These are phyloP conservation scores for Nyssa sinensis DNA, from an alignment of 148 eudicot genomes.

Conservation along the genomic window DNA sequence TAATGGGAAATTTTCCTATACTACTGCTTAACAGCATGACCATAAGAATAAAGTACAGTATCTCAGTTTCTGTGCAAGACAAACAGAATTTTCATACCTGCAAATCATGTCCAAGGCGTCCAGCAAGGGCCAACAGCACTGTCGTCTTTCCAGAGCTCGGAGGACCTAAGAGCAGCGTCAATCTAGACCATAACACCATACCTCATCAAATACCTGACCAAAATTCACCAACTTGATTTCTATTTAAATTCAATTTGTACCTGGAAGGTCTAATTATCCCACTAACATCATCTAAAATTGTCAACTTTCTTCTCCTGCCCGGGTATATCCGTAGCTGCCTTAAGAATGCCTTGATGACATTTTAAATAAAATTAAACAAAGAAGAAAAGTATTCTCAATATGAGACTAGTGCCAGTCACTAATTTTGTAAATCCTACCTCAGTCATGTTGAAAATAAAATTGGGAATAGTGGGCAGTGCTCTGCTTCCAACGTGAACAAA, in stretches of 20 bases:
- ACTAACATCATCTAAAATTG: constrained; percentile 76
- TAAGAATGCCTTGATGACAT: constrained; percentile 59
- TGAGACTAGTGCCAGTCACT: not conserved
- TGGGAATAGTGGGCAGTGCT: constrained; percentile 92
- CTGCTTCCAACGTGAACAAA: constrained; percentile 84
- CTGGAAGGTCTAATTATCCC: constrained; percentile 94
- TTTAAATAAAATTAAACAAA: constrained; percentile 11
- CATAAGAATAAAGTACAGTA: not conserved
- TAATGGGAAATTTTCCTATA: not conserved
- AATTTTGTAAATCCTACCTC: constrained; percentile 50
- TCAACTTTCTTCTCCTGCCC: constrained; percentile 61
- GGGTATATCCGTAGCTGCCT: constrained; percentile 65
- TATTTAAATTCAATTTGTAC: constrained; percentile 26
- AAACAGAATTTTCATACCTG: constrained; percentile 49
- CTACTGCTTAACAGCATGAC: not conserved
- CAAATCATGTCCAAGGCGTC: constrained; percentile 75
- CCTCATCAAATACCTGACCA: constrained; percentile 9
- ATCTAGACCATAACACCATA: constrained; percentile 32
- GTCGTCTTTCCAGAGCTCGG: constrained; percentile 97
- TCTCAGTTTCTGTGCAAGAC: constrained; percentile 7
- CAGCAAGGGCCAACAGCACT: constrained; percentile 83
- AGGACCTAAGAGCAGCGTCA: constrained; percentile 94
- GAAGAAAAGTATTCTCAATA: not conserved
- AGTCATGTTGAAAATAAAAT: constrained; percentile 79
- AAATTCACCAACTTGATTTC: not conserved